Percentiles rank a stretch among this genome's conserved stretches.
These are phyloP conservation scores for Gynostemma pentaphyllum DNA, from an alignment of 306 rosid genomes.

Conservation along the genomic window DNA sequence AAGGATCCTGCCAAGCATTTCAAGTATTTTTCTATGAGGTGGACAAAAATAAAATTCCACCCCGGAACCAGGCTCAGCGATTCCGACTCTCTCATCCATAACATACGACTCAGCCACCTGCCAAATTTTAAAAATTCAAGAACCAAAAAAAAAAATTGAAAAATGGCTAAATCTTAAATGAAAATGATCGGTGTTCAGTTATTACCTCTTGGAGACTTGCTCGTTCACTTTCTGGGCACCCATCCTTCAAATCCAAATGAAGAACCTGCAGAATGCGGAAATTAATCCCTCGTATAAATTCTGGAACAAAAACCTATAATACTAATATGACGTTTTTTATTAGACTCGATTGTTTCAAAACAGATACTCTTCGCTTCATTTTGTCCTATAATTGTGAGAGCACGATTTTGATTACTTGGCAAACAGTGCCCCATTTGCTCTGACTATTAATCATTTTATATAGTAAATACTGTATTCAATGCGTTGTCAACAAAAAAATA, in stretches of 20 bases:
- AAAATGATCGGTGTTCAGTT: background rate
- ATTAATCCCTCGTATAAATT: background rate
- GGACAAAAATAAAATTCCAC: slow-evolving; percentile 96
- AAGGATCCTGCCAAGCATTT: slow-evolving; percentile 67
- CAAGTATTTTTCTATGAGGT: slow-evolving; percentile 64
- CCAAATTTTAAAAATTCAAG: background rate
- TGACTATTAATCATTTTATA: too few relatives aligned
- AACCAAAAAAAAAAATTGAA: background rate
- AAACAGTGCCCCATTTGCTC: background rate
- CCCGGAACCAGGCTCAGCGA: slow-evolving; percentile 71
- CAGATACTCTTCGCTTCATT: background rate
- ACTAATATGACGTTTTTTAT: background rate
- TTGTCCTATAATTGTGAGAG: background rate
- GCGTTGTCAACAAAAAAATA: too few relatives aligned
- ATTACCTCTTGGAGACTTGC: slow-evolving; percentile 62
- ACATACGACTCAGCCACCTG: slow-evolving; percentile 76
- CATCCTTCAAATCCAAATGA: slow-evolving; percentile 56
- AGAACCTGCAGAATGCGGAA: slow-evolving; percentile 38
- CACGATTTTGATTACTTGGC: background rate
- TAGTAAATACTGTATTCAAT: too few relatives aligned
- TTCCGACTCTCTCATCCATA: slow-evolving; percentile 79
- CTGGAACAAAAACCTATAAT: background rate
- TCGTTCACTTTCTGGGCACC: slow-evolving; percentile 28
- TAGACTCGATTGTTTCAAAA: background rate
- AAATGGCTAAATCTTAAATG: background rate